These are phyloP conservation scores for Yarrowia galli DNA, from an alignment of 1,139 yeast species.

Conservation along the genomic window DNA sequence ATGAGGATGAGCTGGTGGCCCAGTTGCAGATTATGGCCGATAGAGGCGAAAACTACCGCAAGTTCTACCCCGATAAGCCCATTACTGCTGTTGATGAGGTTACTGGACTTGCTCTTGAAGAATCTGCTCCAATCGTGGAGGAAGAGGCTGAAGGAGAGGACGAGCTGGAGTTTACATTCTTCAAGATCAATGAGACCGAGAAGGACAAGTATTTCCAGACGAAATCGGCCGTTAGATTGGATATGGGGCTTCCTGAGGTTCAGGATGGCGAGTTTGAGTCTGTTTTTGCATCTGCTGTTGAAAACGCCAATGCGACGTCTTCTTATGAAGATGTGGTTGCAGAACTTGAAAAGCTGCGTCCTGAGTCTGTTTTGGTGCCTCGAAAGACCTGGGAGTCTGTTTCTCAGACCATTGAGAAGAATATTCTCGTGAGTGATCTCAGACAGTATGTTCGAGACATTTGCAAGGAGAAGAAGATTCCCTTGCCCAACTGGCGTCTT, in stretches of 20 bases:
- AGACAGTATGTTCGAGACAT: background rate
- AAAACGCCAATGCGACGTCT: background rate
- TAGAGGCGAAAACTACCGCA: background rate
- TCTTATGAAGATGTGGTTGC: background rate
- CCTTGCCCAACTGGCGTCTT: background rate
- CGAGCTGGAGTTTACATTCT: background rate
- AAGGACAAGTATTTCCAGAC: slow-evolving; percentile 5
- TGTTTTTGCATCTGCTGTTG: background rate
- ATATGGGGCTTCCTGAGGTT: background rate
- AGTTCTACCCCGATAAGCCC: background rate
- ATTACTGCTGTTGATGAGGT: background rate
- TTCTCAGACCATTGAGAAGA: background rate
- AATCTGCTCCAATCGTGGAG: too few relatives aligned
- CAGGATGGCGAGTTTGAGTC: background rate
- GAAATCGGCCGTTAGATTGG: background rate
- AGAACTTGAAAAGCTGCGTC: background rate
- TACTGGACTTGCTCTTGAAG: background rate
- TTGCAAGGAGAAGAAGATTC: background rate
- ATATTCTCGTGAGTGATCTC: background rate
- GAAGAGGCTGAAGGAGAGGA: background rate
- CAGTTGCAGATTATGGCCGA: slow-evolving; percentile 2
- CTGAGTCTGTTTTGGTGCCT: background rate
- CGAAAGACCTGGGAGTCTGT: background rate
- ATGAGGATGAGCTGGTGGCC: slow-evolving; percentile 2
- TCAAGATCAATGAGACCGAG: background rate